Conservation (phyloP, 768 basidiomycete species). For the Hypsizygus marmoreus region DNA sequence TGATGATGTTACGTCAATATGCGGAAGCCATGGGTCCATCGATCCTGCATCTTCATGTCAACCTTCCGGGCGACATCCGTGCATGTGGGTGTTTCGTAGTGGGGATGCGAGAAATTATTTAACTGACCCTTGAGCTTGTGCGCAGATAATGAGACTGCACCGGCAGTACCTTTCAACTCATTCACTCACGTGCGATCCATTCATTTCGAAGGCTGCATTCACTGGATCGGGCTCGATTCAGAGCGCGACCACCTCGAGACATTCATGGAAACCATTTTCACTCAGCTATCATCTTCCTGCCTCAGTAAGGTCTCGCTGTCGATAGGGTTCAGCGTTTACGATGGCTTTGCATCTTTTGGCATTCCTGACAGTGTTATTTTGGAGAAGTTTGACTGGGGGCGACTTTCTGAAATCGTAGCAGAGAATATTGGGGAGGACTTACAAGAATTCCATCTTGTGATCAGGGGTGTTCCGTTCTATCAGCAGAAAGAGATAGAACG, state of each 20-base stretch:
- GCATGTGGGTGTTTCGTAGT: slow-evolving; percentile 20
- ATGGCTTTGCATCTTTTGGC: slow-evolving; percentile 25
- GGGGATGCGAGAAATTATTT: neutral
- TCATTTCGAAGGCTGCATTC: slow-evolving; percentile 27
- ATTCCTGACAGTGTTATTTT: slow-evolving; percentile 28
- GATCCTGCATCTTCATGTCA: slow-evolving; percentile 25
- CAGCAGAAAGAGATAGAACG: slow-evolving; percentile 16
- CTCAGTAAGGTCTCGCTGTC: slow-evolving; percentile 24
- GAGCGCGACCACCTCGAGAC: slow-evolving; percentile 15
- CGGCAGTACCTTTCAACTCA: slow-evolving; percentile 21
- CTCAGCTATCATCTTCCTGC: slow-evolving; percentile 20
- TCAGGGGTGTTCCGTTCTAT: slow-evolving; percentile 18
- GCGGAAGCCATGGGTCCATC: slow-evolving; percentile 21
- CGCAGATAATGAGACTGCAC: slow-evolving; percentile 18
- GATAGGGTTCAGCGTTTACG: slow-evolving; percentile 20
- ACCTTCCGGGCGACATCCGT: slow-evolving; percentile 21
- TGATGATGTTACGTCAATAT: slow-evolving; percentile 17
- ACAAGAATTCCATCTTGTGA: slow-evolving; percentile 11
- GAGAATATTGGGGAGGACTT: slow-evolving; percentile 10
- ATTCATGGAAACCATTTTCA: slow-evolving; percentile 25
- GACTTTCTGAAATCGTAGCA: slow-evolving; percentile 24
- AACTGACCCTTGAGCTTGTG: neutral
- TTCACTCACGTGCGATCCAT: slow-evolving; percentile 22
- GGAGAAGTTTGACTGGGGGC: slow-evolving; percentile 28
- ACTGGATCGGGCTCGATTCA: slow-evolving; percentile 15